phyloP scores from a whole-genome alignment of 2,329 filamentous ascomycete species.

The Exophiala phaeomuriformis region DNA sequence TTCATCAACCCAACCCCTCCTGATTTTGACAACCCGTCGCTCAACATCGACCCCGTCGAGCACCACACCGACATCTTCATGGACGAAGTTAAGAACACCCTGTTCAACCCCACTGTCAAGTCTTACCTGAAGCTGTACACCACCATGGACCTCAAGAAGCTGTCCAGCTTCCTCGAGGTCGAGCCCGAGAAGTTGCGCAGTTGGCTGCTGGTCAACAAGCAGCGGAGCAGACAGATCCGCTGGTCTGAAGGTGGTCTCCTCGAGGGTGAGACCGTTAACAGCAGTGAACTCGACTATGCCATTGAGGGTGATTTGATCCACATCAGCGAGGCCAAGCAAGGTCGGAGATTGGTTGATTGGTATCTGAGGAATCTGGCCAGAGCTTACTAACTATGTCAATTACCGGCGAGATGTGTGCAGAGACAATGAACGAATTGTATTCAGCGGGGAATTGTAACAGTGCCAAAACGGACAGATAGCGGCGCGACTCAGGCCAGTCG shows the following conservation, averaged over 20 bases:
- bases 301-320: constrained; percentile 96
- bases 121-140: constrained; percentile 99
- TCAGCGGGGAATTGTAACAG: no score
- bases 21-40: constrained; percentile 92
- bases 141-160: constrained; percentile 97
- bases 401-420: no score
- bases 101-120: constrained; percentile 91
- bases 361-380: constrained; percentile 94
- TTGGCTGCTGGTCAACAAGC: constrained; percentile 96
- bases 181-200: constrained; percentile 91
- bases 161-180: constrained; percentile 93
- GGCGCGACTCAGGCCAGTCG: no score
- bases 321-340: constrained; percentile 97
- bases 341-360: constrained; percentile 95
- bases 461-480: no score
- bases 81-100: constrained; percentile 99
- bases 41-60: constrained; percentile 95
- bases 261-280: constrained; percentile 86
- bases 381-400: constrained; percentile 62
- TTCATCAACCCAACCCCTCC: constrained; percentile 97
- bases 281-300: constrained; percentile 93
- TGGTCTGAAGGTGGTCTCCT: constrained; percentile 86
- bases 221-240: constrained; percentile 91
- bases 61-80: constrained; percentile 98
- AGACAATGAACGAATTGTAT: no score